Evolutionary conservation across 352 stramenopile species (phyloP).

Genomic region (Aphanomyces stellatus): DNA sequence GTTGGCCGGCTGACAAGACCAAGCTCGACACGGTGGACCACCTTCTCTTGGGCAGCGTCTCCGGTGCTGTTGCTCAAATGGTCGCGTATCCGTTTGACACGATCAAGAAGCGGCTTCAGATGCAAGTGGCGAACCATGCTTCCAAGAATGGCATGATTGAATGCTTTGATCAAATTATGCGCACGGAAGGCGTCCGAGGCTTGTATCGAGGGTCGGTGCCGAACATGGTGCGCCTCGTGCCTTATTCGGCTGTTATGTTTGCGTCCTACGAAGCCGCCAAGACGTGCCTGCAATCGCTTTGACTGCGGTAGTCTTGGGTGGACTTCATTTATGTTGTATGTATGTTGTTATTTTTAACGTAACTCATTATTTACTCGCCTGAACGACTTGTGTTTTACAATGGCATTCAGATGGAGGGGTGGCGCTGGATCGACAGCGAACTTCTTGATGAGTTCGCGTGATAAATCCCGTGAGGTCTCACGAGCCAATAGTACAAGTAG

Average conservation of each 20-base stretch:
- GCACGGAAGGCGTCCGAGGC: conserved; percentile 51
- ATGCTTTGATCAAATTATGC: conserved; percentile 64
- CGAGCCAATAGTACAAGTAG: no score
- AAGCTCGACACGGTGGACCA: conserved; percentile 68
- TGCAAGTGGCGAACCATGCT: conserved; percentile 33
- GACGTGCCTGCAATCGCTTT: conserved; percentile 22
- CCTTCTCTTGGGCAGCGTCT: conserved; percentile 65
- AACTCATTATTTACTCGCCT: no score
- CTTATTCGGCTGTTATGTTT: conserved; percentile 81
- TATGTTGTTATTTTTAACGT: no score
- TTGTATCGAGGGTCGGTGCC: conserved; percentile 68
- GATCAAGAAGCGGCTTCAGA: conserved; percentile 76
- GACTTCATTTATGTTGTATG: not conserved
- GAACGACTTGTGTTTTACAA: not conserved
- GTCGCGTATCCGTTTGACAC: conserved; percentile 80
- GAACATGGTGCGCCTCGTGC: conserved; percentile 70
- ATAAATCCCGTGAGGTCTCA: no score
- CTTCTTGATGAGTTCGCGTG: no score
- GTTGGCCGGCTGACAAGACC: conserved; percentile 49
- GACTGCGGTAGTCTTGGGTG: not conserved
- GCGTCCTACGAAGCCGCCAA: conserved; percentile 77
- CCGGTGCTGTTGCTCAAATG: conserved; percentile 67
- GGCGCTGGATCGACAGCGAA: not conserved
- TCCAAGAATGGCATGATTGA: conserved; percentile 46
- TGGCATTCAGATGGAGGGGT: not conserved